A percentile compares a stretch with the other conserved stretches of the same genome.
phyloP scores from a whole-genome alignment of 257 asterid species.

The Nicotiana otophora region DNA sequence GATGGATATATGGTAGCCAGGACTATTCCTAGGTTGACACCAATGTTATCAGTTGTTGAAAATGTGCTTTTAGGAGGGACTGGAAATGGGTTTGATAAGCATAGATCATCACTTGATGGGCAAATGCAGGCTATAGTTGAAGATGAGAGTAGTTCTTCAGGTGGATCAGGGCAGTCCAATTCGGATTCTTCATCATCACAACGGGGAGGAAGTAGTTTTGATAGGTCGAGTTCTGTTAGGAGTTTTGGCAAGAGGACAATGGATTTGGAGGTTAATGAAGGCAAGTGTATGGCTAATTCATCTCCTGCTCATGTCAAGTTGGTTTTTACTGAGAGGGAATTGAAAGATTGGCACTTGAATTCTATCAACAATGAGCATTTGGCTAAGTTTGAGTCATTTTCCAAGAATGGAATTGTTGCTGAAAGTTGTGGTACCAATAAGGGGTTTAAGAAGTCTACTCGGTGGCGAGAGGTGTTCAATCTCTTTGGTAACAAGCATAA shows the following conservation, averaged over 20 bases:
- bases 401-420: conserved; percentile 23
- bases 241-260: conserved; percentile 63
- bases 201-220: conserved; percentile 74
- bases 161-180: conserved; percentile 68
- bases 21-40: conserved; percentile 77
- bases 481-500: conserved; percentile 56
- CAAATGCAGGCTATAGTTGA: conserved; percentile 84
- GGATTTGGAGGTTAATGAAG: conserved; percentile 45
- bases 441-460: conserved; percentile 42
- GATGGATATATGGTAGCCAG: conserved; percentile 94
- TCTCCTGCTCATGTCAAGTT: conserved; percentile 65
- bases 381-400: conserved; percentile 32
- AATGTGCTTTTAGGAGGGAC: conserved; percentile 42
- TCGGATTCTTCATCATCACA: conserved; percentile 85
- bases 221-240: conserved; percentile 75
- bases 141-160: conserved; percentile 70
- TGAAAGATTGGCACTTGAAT: conserved; percentile 74
- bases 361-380: conserved; percentile 35
- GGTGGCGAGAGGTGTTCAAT: conserved; percentile 64
- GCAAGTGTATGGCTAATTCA: conserved; percentile 12
- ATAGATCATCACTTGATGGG: conserved; percentile 65
- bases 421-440: conserved; percentile 24
- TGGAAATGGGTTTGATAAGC: conserved; percentile 45
- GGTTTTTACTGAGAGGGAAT: conserved; percentile 85
- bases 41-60: conserved; percentile 75